A percentile compares a stretch with the other conserved stretches of the same genome.
Conservation (phyloP, 257 asterid genomes). For the Petrea volubilis region DNA sequence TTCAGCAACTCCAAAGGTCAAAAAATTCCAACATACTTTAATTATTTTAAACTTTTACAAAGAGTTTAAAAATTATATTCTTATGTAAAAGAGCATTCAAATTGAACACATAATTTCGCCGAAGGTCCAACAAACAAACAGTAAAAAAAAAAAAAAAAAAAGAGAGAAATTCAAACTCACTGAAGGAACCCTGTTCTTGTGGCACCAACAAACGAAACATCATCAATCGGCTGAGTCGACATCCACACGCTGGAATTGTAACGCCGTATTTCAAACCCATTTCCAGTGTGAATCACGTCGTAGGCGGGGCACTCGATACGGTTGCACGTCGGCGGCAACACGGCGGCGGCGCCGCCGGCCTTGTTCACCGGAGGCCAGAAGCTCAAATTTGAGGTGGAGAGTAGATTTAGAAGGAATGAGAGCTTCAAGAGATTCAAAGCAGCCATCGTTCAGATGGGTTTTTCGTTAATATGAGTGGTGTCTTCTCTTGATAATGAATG, state of each 20-base stretch:
- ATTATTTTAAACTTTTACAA: no score
- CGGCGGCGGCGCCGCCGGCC: slow-evolving; percentile 18
- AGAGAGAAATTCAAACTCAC: slow-evolving; percentile 29
- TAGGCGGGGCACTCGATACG: slow-evolving; percentile 87
- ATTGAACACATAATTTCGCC: neutral
- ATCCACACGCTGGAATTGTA: slow-evolving; percentile 75
- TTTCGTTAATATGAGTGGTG: neutral
- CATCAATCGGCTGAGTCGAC: slow-evolving; percentile 75
- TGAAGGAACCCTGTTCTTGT: slow-evolving; percentile 57
- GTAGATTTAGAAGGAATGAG: slow-evolving; percentile 43
- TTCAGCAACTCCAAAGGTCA: no score
- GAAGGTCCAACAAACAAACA: neutral
- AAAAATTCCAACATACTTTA: no score
- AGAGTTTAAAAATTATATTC: neutral
- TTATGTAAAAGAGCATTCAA: neutral
- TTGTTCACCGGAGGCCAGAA: slow-evolving; percentile 14
- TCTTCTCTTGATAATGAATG: neutral
- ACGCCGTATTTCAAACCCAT: slow-evolving; percentile 82
- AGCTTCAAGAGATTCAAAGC: slow-evolving; percentile 40
- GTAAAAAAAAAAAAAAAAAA: neutral
- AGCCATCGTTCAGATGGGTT: slow-evolving; percentile 32
- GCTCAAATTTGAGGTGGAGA: slow-evolving; percentile 28
- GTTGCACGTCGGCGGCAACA: slow-evolving; percentile 70
- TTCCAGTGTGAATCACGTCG: slow-evolving; percentile 66
- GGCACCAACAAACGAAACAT: slow-evolving; percentile 60